Evolutionary conservation across 257 asterid genomes (phyloP).

Genomic region (Knoxia roxburghii): DNA sequence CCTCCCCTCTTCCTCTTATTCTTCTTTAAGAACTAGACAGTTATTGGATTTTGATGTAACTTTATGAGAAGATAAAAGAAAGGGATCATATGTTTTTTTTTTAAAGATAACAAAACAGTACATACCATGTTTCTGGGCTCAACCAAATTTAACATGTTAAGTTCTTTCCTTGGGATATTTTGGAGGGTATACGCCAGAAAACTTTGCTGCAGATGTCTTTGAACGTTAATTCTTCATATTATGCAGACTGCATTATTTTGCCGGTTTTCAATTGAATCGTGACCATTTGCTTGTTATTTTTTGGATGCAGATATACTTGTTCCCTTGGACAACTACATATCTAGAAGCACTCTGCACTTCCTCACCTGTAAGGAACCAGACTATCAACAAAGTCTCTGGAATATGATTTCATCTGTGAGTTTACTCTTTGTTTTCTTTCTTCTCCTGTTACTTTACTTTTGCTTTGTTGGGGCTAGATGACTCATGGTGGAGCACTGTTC

Average conservation of each 20-base stretch:
- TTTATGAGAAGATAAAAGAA: no score
- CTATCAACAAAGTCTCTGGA: slow-evolving; percentile 99
- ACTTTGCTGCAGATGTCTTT: neutral
- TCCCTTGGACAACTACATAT: slow-evolving; percentile 89
- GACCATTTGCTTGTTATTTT: neutral
- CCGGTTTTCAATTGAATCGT: slow-evolving; percentile 3
- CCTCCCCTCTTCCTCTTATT: neutral
- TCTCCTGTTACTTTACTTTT: neutral
- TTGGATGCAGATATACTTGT: slow-evolving; percentile 75
- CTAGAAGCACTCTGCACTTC: slow-evolving; percentile 84
- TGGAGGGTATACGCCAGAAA: neutral
- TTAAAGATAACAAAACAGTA: neutral
- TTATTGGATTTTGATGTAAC: neutral
- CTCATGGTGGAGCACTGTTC: neutral
- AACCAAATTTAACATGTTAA: neutral
- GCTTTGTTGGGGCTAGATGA: neutral
- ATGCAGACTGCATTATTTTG: neutral
- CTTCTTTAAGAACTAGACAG: neutral
- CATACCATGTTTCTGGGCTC: no score
- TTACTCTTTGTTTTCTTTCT: neutral
- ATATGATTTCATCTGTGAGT: slow-evolving; percentile 86
- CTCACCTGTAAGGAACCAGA: slow-evolving; percentile 93
- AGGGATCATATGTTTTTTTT: neutral
- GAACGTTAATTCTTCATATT: neutral
- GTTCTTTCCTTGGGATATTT: neutral